Conservation (phyloP, 306 rosid genomes). For the Prunus persica region Prunus_persica_NCBIv2 NC_034011.1:22307501-22308000, state of each 20-base stretch:
- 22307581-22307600: conserved; percentile 41
- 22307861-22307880: neutral
- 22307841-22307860: neutral
- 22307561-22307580: neutral
- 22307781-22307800: conserved; percentile 16
- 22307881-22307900: conserved; percentile 71
- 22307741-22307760: conserved; percentile 32
- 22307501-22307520: conserved; percentile 16
- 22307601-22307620: conserved; percentile 15
- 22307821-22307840: conserved; percentile 8
- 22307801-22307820: conserved; percentile 12
- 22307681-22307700: conserved; percentile 9
- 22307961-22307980: conserved; percentile 48
- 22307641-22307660: neutral
- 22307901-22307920: conserved; percentile 43
- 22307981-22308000: conserved; percentile 81
- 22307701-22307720: conserved; percentile 7
- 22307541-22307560: conserved; percentile 18
- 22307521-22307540: neutral
- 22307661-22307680: neutral
- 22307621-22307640: conserved; percentile 2
- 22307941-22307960: conserved; percentile 43
- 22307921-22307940: conserved; percentile 55
- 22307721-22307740: conserved; percentile 12
- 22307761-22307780: conserved; percentile 20